These are phyloP conservation scores for Nitzschia palea DNA, from an alignment of 108 stramenopile species.

Conservation along the genomic window DNA sequence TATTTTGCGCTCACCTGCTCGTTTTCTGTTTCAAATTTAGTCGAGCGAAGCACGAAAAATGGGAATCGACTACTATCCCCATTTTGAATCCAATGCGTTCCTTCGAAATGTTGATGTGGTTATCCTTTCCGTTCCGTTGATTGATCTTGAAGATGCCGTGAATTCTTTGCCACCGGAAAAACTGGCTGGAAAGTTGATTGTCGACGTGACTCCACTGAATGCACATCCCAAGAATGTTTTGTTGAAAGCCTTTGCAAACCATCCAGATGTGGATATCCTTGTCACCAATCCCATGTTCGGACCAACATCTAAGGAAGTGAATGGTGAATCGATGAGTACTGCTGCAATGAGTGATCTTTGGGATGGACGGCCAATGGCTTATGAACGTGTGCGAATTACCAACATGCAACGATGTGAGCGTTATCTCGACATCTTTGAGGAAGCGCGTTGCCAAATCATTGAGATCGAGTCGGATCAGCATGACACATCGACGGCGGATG, in stretches of 20 bases:
- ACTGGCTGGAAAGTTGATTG: conserved; percentile 73
- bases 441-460: conserved; percentile 88
- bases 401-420: conserved; percentile 77
- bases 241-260: conserved; percentile 57
- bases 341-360: conserved; percentile 36
- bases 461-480: conserved; percentile 91
- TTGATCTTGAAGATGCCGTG: conserved; percentile 75
- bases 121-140: conserved; percentile 73
- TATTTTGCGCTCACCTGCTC: too few species aligned
- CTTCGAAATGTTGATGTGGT: conserved; percentile 75
- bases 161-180: conserved; percentile 52
- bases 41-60: conserved; percentile 70
- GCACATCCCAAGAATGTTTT: conserved; percentile 67
- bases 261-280: conserved; percentile 83
- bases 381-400: conserved; percentile 79
- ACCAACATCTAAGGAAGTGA: background rate
- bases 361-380: conserved; percentile 92
- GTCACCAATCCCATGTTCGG: conserved; percentile 96
- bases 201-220: conserved; percentile 77
- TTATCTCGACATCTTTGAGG: conserved; percentile 87
- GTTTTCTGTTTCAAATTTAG: conserved; percentile 13
- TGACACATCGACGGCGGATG: conserved; percentile 89
- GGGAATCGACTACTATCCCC: conserved; percentile 71
- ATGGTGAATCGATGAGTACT: background rate
- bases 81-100: conserved; percentile 67